phyloP scores from a whole-genome alignment of 768 basidiomycete genomes.

The Mycena sanguinolenta region DNA sequence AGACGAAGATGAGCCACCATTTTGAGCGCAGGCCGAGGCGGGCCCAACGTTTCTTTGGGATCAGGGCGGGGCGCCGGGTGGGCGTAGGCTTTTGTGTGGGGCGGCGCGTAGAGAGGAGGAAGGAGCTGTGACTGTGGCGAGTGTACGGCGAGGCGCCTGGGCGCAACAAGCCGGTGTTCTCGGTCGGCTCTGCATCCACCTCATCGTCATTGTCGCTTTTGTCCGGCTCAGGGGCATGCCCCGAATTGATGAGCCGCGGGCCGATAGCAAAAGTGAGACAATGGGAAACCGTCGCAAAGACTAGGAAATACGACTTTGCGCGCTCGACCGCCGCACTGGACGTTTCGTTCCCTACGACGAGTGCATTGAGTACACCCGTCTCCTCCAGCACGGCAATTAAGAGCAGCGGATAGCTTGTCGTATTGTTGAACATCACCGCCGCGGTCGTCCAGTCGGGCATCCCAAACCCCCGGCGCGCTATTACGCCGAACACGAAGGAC shows the following conservation, averaged over 20 bases:
- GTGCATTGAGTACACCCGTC: background rate
- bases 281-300: background rate
- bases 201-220: background rate
- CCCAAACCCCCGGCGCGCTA: background rate
- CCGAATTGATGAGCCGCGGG: background rate
- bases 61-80: background rate
- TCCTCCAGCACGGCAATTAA: background rate
- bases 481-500: background rate
- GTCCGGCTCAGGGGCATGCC: background rate
- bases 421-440: background rate
- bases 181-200: background rate
- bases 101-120: background rate
- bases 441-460: conserved; percentile 1
- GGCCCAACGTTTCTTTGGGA: background rate
- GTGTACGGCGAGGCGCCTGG: background rate
- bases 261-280: background rate
- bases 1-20: background rate
- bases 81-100: background rate
- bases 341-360: background rate
- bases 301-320: background rate
- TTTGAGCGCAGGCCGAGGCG: background rate
- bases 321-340: background rate
- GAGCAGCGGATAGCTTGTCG: background rate
- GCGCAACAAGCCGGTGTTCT: background rate
- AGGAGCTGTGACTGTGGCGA: background rate